phyloP scores from a whole-genome alignment of 345 rosid genomes.

The Cochlearia excelsa region DNA sequence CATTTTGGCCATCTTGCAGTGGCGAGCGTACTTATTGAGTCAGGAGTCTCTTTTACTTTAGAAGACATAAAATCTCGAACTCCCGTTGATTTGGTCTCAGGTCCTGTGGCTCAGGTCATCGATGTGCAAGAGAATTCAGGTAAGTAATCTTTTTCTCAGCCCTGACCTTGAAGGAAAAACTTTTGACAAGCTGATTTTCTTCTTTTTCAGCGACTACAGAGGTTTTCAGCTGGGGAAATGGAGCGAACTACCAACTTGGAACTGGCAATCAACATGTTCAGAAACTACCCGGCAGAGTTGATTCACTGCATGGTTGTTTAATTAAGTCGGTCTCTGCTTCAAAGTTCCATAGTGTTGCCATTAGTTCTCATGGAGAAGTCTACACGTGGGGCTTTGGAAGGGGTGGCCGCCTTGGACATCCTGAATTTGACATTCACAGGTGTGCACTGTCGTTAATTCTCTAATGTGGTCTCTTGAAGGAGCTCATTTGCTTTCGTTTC shows the following conservation, averaged over 20 bases:
- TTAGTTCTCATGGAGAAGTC: constrained; percentile 69
- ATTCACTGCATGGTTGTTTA: constrained; percentile 68
- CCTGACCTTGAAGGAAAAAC: constrained; percentile 15
- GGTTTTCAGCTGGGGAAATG: constrained; percentile 98
- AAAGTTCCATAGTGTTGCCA: constrained; percentile 91
- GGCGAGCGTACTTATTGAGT: constrained; percentile 75
- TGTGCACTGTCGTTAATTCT: constrained; percentile 24
- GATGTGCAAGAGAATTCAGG: constrained; percentile 55
- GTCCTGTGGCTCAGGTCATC: constrained; percentile 73
- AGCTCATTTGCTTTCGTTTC: constrained; percentile 4
- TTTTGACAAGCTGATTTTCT: constrained; percentile 20
- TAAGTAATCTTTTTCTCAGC: constrained; percentile 29
- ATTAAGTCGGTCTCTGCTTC: constrained; percentile 83
- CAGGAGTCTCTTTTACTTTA: constrained; percentile 62
- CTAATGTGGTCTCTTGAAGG: constrained; percentile 2
- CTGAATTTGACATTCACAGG: constrained; percentile 99
- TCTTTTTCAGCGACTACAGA: constrained; percentile 64
- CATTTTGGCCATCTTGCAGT: constrained; percentile 99
- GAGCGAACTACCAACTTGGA: constrained; percentile 96
- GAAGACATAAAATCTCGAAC: constrained; percentile 77
- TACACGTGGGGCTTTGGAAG: constrained; percentile 99
- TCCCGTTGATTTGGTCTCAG: constrained; percentile 86
- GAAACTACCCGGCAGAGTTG: constrained; percentile 89
- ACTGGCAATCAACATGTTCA: constrained; percentile 87
- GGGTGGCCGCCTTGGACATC: constrained; percentile 99